Evolutionary conservation across 768 basidiomycete species (phyloP), one percentile per base, ranked within the genome.

Genomic region (Amanita pallidorosea): DNA sequence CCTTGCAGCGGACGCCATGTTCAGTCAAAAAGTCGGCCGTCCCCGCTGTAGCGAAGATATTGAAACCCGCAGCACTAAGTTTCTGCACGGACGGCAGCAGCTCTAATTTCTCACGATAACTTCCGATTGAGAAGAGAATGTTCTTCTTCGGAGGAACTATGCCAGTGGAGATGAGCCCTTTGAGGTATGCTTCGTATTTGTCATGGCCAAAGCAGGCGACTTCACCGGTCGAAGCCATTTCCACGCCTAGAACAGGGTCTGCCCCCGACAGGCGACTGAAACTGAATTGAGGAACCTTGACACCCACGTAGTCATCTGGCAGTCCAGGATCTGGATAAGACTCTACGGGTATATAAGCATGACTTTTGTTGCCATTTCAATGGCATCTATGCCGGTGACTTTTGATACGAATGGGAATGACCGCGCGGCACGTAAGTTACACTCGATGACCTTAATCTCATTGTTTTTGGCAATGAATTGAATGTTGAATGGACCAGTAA

Each of bases 391-490:
- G 31, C 93, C 93, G 7, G 96, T 97, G 54, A 96, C 92, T 67
- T 99, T 99, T 7, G 93, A 96, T 22, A 99, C 95, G 73, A 99
- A 99, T 37, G 95, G 95, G 81, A 95, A 97, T 0, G 95, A 97
- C 54, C 95, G 81, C 20, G 95, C 95, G 0, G 96, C 96, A 51
- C 95, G 90, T 31, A 99, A 73, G 69, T 99, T 99, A 70, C 95
- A 98, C 67, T 99, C 95, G 65, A 99, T 99, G 60, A 99, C 95
- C 76, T 99, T 99, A 76, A 99, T 98, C 68, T 97, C 95, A 71
- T 97, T 98, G 71, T 99, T 88, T 79, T 99, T 99, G 46, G 95
- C 95, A 59, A 99, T 97, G 70, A 99, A 97, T 72, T 99, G 95
- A 63, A 99, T 99, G 64, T 99, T 99, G 81, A 87, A 98, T 1